These are phyloP conservation scores for Lichtheimia ornata DNA, from an alignment of 371 early-diverging fungal species.

Conservation along the genomic window DNA sequence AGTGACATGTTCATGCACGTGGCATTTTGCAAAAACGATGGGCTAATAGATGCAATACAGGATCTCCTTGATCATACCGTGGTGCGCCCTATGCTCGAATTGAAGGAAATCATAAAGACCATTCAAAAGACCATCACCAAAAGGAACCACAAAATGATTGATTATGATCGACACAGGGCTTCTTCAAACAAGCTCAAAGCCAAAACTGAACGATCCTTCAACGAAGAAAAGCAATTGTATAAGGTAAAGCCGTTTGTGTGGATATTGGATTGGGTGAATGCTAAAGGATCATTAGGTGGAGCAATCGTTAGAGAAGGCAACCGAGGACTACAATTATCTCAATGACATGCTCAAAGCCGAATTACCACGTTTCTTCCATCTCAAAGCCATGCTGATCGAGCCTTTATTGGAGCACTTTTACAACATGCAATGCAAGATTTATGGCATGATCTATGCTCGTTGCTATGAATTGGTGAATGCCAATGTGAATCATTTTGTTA, in stretches of 20 bases:
- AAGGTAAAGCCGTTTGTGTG: no score
- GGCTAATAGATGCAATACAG: constrained; percentile 27
- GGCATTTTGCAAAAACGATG: no score
- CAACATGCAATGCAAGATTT: constrained; percentile 66
- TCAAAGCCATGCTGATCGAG: constrained; percentile 61
- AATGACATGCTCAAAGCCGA: constrained; percentile 69
- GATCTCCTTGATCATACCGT: constrained; percentile 71
- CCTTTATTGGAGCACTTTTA: constrained; percentile 76
- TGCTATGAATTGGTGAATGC: constrained; percentile 51
- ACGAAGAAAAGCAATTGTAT: constrained; percentile 73
- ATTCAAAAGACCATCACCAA: constrained; percentile 76
- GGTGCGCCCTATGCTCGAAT: constrained; percentile 67
- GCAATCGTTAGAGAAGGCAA: constrained; percentile 66
- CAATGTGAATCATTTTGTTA: constrained; percentile 36
- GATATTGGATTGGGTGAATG: no score
- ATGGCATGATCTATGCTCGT: constrained; percentile 51
- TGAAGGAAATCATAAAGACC: constrained; percentile 61
- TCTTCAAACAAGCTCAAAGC: constrained; percentile 65
- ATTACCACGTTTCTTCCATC: constrained; percentile 67
- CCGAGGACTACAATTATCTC: constrained; percentile 71
- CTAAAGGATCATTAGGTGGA: constrained; percentile 36
- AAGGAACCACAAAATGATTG: constrained; percentile 79
- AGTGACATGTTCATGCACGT: constrained; percentile 12
- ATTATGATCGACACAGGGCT: constrained; percentile 79
- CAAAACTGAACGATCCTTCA: constrained; percentile 63